Evolutionary conservation across 1,284 basidiomycete species (phyloP).

Genomic region (Fomes fomentarius): DNA sequence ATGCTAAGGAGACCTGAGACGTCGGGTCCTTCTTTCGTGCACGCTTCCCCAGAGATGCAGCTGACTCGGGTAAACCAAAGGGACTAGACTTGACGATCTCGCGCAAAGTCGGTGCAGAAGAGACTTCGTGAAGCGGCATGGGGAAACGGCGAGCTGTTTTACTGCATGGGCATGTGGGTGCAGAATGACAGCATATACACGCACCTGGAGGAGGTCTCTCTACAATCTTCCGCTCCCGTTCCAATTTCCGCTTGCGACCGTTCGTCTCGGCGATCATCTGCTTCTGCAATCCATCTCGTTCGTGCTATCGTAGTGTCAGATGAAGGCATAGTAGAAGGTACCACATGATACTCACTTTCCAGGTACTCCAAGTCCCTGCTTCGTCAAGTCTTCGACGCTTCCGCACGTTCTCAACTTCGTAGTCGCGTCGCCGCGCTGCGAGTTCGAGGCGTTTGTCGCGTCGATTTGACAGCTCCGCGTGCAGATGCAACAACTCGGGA

Average conservation of each 20-base stretch:
- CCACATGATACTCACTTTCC: conserved; percentile 56
- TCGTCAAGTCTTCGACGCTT: conserved; percentile 66
- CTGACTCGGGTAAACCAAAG: conserved; percentile 25
- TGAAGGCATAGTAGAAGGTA: background rate
- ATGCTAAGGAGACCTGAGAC: conserved; percentile 38
- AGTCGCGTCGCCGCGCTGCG: conserved; percentile 68
- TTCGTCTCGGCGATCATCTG: conserved; percentile 85
- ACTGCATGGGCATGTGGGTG: background rate
- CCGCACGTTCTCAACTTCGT: conserved; percentile 59
- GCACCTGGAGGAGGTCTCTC: conserved; percentile 77
- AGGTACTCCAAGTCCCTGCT: conserved; percentile 73
- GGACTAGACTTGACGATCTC: conserved; percentile 39
- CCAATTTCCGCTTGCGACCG: conserved; percentile 77
- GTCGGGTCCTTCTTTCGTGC: conserved; percentile 19
- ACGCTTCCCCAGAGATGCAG: conserved; percentile 17
- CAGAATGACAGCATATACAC: conserved; percentile 8
- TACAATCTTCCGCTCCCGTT: conserved; percentile 75
- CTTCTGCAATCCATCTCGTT: conserved; percentile 75
- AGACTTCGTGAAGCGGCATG: conserved; percentile 32
- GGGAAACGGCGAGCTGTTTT: conserved; percentile 39
- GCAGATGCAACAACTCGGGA: conserved; percentile 82
- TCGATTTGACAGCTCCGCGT: conserved; percentile 71
- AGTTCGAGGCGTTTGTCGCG: conserved; percentile 76
- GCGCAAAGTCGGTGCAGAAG: conserved; percentile 36
- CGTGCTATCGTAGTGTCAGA: conserved; percentile 43